phyloP scores from a whole-genome alignment of 202 grass and related monocot genomes.

The Bolboschoenoplectus hybrid region DNA sequence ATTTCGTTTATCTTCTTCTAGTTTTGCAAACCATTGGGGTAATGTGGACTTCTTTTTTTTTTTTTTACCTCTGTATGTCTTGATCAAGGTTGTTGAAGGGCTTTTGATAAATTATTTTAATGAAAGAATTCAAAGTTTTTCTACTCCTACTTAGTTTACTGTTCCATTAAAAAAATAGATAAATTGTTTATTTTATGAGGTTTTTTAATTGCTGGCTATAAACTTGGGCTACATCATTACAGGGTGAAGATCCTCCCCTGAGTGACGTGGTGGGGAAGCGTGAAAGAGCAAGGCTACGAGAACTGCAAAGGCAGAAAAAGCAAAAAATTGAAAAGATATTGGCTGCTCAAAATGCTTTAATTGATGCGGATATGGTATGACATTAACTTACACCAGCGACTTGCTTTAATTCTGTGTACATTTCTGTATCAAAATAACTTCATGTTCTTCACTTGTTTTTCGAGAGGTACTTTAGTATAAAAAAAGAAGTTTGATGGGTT shows the following conservation, averaged over 20 bases:
- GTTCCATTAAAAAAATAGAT: neutral
- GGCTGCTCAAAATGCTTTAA: conserved; percentile 58
- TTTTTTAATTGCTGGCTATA: neutral
- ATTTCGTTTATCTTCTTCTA: neutral
- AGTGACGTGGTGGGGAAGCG: conserved; percentile 57
- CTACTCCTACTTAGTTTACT: neutral
- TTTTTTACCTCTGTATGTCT: neutral
- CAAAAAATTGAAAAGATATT: conserved; percentile 70
- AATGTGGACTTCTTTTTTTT: neutral
- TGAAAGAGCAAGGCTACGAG: conserved; percentile 60
- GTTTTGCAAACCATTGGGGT: neutral
- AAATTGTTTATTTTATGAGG: conserved; percentile 9
- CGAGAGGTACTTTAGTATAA: neutral
- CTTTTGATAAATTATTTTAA: neutral
- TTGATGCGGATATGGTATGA: conserved; percentile 74
- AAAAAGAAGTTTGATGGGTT: neutral
- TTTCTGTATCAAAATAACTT: conserved; percentile 15
- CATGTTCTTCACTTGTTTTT: neutral
- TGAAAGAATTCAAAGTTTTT: neutral
- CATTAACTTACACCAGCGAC: neutral
- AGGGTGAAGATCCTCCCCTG: conserved; percentile 42
- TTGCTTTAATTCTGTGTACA: conserved; percentile 27
- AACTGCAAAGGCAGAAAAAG: conserved; percentile 65
- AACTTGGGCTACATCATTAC: conserved; percentile 16
- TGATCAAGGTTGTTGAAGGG: neutral